Percentiles rank a stretch among this genome's conserved stretches.
Evolutionary conservation across 306 rosid species (phyloP).

Genomic region (Macrotyloma uniflorum): DNA sequence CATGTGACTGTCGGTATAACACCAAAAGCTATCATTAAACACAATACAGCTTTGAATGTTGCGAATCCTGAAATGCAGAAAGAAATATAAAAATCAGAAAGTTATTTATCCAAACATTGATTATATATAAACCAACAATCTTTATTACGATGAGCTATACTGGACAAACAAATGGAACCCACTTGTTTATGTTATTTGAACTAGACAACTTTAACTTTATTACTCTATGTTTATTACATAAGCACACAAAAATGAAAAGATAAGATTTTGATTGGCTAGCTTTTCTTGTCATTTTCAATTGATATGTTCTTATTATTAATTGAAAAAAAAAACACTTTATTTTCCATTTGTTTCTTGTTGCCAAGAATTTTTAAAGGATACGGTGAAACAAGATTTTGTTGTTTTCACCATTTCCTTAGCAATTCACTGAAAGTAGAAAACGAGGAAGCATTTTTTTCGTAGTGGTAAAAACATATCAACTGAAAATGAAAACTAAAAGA

Average conservation of each 20-base stretch:
- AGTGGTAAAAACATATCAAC: neutral
- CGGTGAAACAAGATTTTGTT: neutral
- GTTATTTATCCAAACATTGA: neutral
- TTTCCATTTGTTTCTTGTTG: slow-evolving; percentile 12
- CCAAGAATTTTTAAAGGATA: neutral
- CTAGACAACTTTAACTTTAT: slow-evolving; percentile 27
- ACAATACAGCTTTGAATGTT: slow-evolving; percentile 53
- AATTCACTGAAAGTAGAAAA: neutral
- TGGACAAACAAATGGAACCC: slow-evolving; percentile 17
- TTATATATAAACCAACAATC: neutral
- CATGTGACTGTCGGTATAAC: slow-evolving; percentile 74
- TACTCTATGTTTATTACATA: slow-evolving; percentile 5
- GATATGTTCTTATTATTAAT: neutral
- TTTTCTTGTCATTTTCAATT: neutral
- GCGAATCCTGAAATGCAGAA: slow-evolving; percentile 60
- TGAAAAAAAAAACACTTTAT: neutral
- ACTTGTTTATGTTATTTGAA: neutral
- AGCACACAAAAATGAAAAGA: neutral
- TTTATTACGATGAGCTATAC: slow-evolving; percentile 5
- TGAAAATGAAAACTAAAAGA: slow-evolving; percentile 3
- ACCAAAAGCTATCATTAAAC: slow-evolving; percentile 72
- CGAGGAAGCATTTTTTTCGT: neutral
- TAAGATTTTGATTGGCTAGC: neutral
- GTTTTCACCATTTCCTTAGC: neutral
- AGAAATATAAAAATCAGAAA: slow-evolving; percentile 31